phyloP scores from a whole-genome alignment of 108 stramenopile genomes.

The Stephanodiscus minutulus region DNA sequence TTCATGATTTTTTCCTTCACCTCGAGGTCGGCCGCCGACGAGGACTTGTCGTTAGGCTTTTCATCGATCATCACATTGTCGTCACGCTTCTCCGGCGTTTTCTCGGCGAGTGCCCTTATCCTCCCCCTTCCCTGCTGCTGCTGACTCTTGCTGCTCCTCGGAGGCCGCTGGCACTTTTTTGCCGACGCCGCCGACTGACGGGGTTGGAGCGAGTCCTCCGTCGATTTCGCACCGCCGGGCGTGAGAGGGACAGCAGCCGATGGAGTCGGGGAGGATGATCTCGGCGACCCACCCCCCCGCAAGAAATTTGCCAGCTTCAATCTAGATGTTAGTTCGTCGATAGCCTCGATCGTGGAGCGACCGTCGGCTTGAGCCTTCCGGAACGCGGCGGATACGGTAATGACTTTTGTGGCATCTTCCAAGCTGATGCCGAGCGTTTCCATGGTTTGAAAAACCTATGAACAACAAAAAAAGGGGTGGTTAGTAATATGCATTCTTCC shows the following conservation, averaged over 20 bases:
- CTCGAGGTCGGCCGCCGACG: constrained; percentile 5
- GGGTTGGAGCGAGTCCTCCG: neutral
- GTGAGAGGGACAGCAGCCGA: neutral
- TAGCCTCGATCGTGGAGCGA: constrained; percentile 44
- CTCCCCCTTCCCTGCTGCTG: constrained; percentile 14
- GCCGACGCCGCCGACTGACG: constrained; percentile 3
- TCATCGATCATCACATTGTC: constrained; percentile 12
- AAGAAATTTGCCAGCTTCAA: constrained; percentile 20
- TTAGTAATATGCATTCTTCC: neutral
- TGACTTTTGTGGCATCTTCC: constrained; percentile 62
- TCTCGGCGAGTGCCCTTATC: constrained; percentile 33
- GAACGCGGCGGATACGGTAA: constrained; percentile 61
- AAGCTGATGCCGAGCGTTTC: constrained; percentile 49
- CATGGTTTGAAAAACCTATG: constrained; percentile 68
- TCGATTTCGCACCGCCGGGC: neutral
- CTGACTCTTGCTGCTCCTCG: neutral
- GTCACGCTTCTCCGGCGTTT: constrained; percentile 5
- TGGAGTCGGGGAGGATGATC: constrained; percentile 27
- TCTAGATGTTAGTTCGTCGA: constrained; percentile 58
- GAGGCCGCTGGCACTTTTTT: constrained; percentile 8
- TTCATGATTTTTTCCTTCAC: constrained; percentile 38
- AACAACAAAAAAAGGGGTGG: neutral
- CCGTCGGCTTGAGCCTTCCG: constrained; percentile 29
- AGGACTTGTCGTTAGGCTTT: constrained; percentile 5
- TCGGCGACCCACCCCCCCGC: constrained; percentile 15